These are phyloP conservation scores for Neonectria punicea DNA, from an alignment of 2,329 filamentous ascomycete genomes.

Conservation along the genomic window DNA sequence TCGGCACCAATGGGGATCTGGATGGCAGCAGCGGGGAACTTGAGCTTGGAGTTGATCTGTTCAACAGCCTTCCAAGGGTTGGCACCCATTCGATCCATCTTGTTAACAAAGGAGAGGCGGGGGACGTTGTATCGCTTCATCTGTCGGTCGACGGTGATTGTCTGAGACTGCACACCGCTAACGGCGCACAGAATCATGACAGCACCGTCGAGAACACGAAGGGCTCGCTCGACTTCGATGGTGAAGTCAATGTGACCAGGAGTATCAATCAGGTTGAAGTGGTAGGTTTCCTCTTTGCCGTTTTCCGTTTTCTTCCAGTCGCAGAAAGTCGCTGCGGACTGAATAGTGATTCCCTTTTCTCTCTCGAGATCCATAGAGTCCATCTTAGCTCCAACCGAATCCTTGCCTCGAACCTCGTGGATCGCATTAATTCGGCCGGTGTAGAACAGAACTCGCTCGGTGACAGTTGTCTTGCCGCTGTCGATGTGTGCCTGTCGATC, in stretches of 20 bases:
- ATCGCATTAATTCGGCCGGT: slow-evolving; percentile 97
- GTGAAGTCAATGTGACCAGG: slow-evolving; percentile 99
- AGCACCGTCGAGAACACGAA: slow-evolving; percentile 94
- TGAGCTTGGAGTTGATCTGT: slow-evolving; percentile 96
- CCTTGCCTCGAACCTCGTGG: slow-evolving; percentile 95
- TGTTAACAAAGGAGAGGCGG: slow-evolving; percentile 96
- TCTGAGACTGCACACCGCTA: slow-evolving; percentile 96
- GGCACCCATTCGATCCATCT: slow-evolving; percentile 99
- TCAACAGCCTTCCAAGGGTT: slow-evolving; percentile 98
- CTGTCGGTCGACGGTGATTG: slow-evolving; percentile 96
- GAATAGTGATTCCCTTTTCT: slow-evolving; percentile 98
- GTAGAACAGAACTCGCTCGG: slow-evolving; percentile 97
- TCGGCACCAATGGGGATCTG: slow-evolving; percentile 95
- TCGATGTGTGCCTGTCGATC: slow-evolving; percentile 87
- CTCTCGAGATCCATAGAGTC: slow-evolving; percentile 99
- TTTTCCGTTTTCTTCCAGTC: slow-evolving; percentile 93
- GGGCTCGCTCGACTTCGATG: slow-evolving; percentile 95
- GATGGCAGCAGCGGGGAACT: slow-evolving; percentile 90
- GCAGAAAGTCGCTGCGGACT: slow-evolving; percentile 97
- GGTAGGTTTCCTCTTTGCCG: slow-evolving; percentile 88
- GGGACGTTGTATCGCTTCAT: slow-evolving; percentile 99
- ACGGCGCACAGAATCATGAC: slow-evolving; percentile 99
- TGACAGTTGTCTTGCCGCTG: slow-evolving; percentile 96
- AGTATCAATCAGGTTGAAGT: slow-evolving; percentile 98
- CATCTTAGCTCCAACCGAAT: slow-evolving; percentile 98